Evolutionary conservation across 495 filamentous ascomycete genomes (phyloP).

Genomic region (Lepidopterella palustris): DNA sequence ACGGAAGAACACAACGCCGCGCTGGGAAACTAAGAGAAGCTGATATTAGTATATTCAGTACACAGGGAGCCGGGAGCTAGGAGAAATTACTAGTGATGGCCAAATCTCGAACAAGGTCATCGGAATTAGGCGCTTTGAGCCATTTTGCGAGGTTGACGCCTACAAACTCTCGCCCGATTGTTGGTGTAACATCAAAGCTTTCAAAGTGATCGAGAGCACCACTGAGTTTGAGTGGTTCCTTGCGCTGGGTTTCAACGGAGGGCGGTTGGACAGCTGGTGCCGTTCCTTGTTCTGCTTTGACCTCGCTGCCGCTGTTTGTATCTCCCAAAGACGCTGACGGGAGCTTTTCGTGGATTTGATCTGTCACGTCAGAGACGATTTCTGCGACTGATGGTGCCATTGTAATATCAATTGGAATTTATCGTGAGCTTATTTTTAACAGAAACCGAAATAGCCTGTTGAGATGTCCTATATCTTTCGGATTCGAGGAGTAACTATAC

Average conservation of each 20-base stretch:
- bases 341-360: too few relatives aligned
- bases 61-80: not conserved
- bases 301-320: too few relatives aligned
- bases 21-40: slow-evolving; percentile 56
- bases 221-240: not conserved
- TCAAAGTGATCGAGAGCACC: slow-evolving; percentile 12
- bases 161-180: slow-evolving; percentile 17
- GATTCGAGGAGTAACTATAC: too few relatives aligned
- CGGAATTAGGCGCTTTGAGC: slow-evolving; percentile 44
- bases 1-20: slow-evolving; percentile 78
- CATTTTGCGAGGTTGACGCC: slow-evolving; percentile 11
- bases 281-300: too few relatives aligned
- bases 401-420: too few relatives aligned
- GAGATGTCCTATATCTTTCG: too few relatives aligned
- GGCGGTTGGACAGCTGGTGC: too few relatives aligned
- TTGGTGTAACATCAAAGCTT: slow-evolving; percentile 16
- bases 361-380: too few relatives aligned
- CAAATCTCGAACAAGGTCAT: slow-evolving; percentile 15
- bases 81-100: slow-evolving; percentile 12
- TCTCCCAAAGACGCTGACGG: too few relatives aligned
- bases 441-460: too few relatives aligned
- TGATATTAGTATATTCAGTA: not conserved
- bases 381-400: too few relatives aligned
- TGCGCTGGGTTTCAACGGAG: not conserved
- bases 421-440: too few relatives aligned